Conservation (phyloP, 2,329 filamentous ascomycete species). For the Berkeleyomyces rouxiae region DNA sequence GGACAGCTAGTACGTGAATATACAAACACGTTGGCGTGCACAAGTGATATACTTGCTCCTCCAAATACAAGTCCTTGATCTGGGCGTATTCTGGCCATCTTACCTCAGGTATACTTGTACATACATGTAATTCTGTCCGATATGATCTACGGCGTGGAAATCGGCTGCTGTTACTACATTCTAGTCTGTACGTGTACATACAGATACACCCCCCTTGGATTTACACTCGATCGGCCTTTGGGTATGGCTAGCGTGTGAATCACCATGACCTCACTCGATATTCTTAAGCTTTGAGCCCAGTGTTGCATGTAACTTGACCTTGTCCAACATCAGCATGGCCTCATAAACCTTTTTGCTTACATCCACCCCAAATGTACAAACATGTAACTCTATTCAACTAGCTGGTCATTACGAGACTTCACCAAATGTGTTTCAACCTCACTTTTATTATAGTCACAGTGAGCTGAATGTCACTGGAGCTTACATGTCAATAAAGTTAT, state of each 20-base stretch:
- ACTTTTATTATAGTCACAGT: background rate
- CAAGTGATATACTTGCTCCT: no score
- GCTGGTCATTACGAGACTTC: background rate
- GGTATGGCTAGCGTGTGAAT: background rate
- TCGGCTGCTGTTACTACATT: no score
- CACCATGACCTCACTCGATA: background rate
- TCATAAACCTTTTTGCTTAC: background rate
- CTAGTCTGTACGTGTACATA: no score
- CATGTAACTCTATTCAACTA: background rate
- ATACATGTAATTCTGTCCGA: no score
- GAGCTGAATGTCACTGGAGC: background rate
- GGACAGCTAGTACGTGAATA: no score
- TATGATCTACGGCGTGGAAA: no score
- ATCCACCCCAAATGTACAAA: background rate
- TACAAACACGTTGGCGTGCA: no score
- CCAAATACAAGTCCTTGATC: no score
- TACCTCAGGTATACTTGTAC: no score
- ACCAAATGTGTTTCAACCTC: background rate
- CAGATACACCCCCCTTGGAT: no score
- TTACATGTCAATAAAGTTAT: background rate
- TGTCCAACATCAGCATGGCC: background rate
- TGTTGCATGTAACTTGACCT: background rate
- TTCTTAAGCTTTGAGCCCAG: background rate
- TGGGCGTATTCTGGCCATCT: no score
- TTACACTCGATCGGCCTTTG: background rate